Evolutionary conservation across 176 grass and related monocot genomes (phyloP).

Genomic region (Carex kokanica): DNA sequence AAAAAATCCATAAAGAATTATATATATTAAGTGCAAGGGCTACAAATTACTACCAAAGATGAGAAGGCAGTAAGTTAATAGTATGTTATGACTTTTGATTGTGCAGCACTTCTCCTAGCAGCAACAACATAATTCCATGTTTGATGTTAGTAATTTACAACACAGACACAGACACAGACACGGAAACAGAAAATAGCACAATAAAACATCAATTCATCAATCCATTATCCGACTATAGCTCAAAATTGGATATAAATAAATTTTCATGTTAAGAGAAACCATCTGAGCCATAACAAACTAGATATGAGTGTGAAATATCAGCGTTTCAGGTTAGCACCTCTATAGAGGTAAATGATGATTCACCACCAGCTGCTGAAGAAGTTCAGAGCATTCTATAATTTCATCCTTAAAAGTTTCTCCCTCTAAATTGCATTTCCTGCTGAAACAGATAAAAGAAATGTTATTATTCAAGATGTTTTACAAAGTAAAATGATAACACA

Average conservation of each 20-base stretch:
- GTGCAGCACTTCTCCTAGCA: not conserved
- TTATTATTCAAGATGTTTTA: slow-evolving; percentile 2
- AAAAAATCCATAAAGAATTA: slow-evolving; percentile 10
- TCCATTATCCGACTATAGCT: not conserved
- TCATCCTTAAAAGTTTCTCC: slow-evolving; percentile 13
- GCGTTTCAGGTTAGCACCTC: slow-evolving; percentile 21
- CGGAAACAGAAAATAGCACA: not conserved
- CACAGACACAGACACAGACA: not conserved
- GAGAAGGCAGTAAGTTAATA: not conserved
- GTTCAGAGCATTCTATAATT: not conserved
- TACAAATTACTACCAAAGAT: slow-evolving; percentile 1
- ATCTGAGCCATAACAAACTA: slow-evolving; percentile 20
- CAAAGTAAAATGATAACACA: not conserved
- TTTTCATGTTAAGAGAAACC: not conserved
- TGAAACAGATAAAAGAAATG: not conserved
- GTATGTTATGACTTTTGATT: not conserved
- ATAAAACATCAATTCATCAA: slow-evolving; percentile 16
- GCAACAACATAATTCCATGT: not conserved
- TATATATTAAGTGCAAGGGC: slow-evolving; percentile 14
- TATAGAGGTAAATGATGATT: not conserved
- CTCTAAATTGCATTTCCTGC: slow-evolving; percentile 32
- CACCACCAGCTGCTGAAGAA: not conserved
- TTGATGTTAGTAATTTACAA: slow-evolving; percentile 29
- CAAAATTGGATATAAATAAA: not conserved
- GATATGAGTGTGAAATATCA: slow-evolving; percentile 6